Base-by-base conservation (phyloP, 116 monocot species). In the Posidonia oceanica region DNA sequence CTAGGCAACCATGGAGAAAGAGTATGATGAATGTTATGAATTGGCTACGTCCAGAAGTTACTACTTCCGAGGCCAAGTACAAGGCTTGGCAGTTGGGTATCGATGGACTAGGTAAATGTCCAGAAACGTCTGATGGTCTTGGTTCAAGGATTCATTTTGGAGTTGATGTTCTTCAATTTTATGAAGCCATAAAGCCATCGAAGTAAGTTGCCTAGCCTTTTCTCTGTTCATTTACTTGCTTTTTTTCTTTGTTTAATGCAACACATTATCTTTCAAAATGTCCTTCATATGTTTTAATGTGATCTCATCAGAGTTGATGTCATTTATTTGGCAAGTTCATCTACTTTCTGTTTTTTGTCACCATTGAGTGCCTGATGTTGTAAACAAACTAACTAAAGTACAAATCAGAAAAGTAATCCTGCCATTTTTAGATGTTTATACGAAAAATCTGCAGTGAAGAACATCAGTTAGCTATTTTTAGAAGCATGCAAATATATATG, bases 171-270 rank as follows among this genome's bases (percentile, higher is more conserved):
- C 66, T 76, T 75, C 60, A 63, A 15, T 91, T 95, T 75, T 95
- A 86, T 77, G 95, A 95, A 65, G 88, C 88, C 51, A 86, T 95
- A 63, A 95, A 86, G 65, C 95, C 88, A 66, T 91, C 95, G 64
- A 88, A 78, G 95, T 95, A 61, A 80, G 88, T 69, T 21, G 7
- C 16, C 4, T 2, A 41, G 12, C 2, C 20, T 20, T 36, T 38
- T 42, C 44, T 66, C 41, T 20, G 12, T 66, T 42, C 20, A 42
- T 42, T 42, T 42, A 42, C 41, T 41, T 66, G 17, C 10, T 38
- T 66, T n/a, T 66, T 20, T 48, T 42, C 15, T 61, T 61, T 5
- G 10, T 36, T 61, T 61, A 14, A 15, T 29, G 4, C 0, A 48
- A 48, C 48, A 48, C 48, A 48, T 48, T 7, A 48, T 48, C 11